Base-by-base conservation (phyloP, 768 basidiomycete species). In the Trametes gibbosa region DNA sequence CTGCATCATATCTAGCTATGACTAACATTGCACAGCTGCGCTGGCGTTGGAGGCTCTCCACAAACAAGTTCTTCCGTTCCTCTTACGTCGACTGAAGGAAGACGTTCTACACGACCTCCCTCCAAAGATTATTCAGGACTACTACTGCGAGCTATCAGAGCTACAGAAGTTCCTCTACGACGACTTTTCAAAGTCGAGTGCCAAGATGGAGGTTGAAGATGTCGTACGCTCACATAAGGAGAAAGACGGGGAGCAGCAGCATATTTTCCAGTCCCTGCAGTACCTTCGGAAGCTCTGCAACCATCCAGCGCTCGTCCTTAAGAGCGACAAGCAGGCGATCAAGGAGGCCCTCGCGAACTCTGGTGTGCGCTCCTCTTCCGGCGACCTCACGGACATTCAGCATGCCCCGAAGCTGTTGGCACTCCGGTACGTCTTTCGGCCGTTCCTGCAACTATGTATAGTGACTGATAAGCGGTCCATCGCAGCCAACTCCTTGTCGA, bases 91-190 rank as follows among this genome's bases (percentile, higher is more conserved):
- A 23, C 76, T 99, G 70, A 99, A 99, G 72, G 97, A 99, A 74
- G 95, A 99, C 68, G 97, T 99, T 27, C 77, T 99, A 56, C 76
- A 92, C 61, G 97, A 99, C 70, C 78, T 99, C 2, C 97, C 97
- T 1, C 97, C 97, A 3, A 98, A 99, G 77, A 99, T 99, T 72
- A 98, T 99, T 57, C 97, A 99, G 73, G 97, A 99, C 71, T 98
- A 98, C 72, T 95, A 98, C 69, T 98, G 95, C 78, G 96, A 98
- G 69, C 81, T 99, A 3, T 98, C 96, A 0, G 91, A 94, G 0
- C 74, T 98, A 19, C 97, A 99, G 75, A 95, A 94, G 71, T 79
- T 85, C 61, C 82, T 99, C 17, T 99, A 98, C 69, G 97, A 98
- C 69, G 90, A 96, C 67, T 98, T 95, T 70, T 84, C 89, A 1